Percentiles rank a stretch among this genome's conserved stretches.
Conservation (phyloP, 83 land plant genomes). For the Picea abies region DNA sequence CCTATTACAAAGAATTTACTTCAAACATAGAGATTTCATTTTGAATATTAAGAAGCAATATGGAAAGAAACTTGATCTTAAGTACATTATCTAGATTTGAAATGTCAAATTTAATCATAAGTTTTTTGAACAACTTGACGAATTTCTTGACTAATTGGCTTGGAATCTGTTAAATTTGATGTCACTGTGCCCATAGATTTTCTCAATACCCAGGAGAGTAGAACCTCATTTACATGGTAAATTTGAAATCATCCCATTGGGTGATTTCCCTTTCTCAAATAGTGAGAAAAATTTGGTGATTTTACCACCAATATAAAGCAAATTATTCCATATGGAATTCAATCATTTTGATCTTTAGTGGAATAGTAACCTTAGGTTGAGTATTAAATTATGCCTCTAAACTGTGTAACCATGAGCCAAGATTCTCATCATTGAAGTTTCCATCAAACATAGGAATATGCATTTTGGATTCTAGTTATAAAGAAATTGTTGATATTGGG, state of each 20-base stretch:
- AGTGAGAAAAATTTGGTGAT: not conserved
- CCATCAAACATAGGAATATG: too few relatives aligned
- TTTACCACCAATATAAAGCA: not conserved
- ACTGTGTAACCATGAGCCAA: too few relatives aligned
- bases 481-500: not conserved
- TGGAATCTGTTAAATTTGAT: not conserved
- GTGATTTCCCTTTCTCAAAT: not conserved
- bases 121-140: not conserved
- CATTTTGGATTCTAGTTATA: not conserved
- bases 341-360: not conserved
- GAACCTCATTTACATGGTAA: not conserved
- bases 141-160: not conserved
- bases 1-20: not conserved
- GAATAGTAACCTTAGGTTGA: not conserved
- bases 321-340: not conserved
- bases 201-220: not conserved
- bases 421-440: too few relatives aligned
- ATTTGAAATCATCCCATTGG: too few relatives aligned
- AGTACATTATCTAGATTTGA: not conserved
- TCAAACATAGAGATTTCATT: not conserved
- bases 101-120: not conserved
- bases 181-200: not conserved
- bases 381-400: too few relatives aligned
- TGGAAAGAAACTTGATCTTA: not conserved
- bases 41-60: not conserved